A percentile compares a stretch with the other conserved stretches of the same genome.
Conservation (phyloP, 106 monocot species). For the Amphibolis antarctica region DNA sequence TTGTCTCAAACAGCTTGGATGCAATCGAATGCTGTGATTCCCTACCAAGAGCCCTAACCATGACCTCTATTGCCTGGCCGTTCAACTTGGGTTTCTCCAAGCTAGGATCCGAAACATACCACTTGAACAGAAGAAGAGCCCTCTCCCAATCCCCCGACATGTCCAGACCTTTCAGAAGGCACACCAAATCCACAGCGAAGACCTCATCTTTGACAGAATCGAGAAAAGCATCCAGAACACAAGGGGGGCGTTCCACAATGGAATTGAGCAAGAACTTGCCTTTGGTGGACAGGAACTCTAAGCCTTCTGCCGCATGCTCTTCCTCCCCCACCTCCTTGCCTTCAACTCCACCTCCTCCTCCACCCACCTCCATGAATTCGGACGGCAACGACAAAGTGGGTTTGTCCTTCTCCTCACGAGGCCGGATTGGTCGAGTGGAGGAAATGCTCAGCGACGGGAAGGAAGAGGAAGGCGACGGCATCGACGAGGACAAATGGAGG, state of each 20-base stretch:
- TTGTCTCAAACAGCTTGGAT: conserved; percentile 45
- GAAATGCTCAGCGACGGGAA: conserved; percentile 12
- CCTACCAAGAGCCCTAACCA: conserved; percentile 33
- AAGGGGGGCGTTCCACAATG: conserved; percentile 20
- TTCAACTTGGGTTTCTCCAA: conserved; percentile 23
- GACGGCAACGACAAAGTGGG: not conserved
- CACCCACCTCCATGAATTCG: not conserved
- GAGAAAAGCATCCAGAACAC: conserved; percentile 15
- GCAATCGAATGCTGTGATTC: conserved; percentile 48
- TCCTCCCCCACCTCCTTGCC: conserved; percentile 4
- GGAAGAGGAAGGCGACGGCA: not conserved
- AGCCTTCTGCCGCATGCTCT: not conserved
- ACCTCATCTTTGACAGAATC: conserved; percentile 25
- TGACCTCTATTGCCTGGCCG: conserved; percentile 37
- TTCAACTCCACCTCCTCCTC: not conserved
- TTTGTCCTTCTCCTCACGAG: not conserved
- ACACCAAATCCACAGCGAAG: conserved; percentile 23
- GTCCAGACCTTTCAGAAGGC: conserved; percentile 40
- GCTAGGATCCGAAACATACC: conserved; percentile 16
- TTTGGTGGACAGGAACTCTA: conserved; percentile 45
- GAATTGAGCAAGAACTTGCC: conserved; percentile 40
- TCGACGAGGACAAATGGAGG: conserved; percentile 12
- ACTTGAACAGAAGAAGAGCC: conserved; percentile 47
- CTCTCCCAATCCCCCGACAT: conserved; percentile 41
- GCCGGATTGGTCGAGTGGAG: not conserved